Conservation (phyloP, 2,329 filamentous ascomycete species). For the Cryphonectria parasitica region DNA sequence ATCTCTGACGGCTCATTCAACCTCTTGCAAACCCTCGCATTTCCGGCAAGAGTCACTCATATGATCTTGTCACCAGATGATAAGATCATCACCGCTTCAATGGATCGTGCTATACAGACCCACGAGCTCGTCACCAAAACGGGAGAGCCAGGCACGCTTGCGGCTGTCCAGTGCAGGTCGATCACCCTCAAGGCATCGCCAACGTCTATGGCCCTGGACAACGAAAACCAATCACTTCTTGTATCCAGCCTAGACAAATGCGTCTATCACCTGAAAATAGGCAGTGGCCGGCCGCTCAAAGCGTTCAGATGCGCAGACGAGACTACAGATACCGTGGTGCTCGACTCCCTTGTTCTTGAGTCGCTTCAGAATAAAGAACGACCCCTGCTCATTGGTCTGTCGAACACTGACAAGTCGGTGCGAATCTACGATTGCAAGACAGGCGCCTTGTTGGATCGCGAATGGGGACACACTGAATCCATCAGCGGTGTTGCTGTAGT, state of each 20-base stretch:
- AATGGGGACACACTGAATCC: constrained; percentile 94
- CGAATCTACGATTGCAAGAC: constrained; percentile 81
- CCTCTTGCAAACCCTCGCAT: constrained; percentile 90
- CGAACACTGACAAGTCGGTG: constrained; percentile 94
- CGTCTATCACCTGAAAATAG: constrained; percentile 64
- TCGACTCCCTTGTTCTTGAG: constrained; percentile 75
- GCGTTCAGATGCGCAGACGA: constrained; percentile 85
- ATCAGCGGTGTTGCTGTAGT: constrained; percentile 83
- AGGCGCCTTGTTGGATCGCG: constrained; percentile 78
- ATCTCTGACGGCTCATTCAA: constrained; percentile 63
- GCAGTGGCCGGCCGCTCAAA: constrained; percentile 69
- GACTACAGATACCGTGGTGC: constrained; percentile 78
- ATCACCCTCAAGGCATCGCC: constrained; percentile 87
- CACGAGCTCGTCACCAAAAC: constrained; percentile 77
- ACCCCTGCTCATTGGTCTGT: constrained; percentile 80
- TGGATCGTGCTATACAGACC: constrained; percentile 85
- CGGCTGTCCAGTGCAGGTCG: constrained; percentile 76
- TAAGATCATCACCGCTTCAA: constrained; percentile 81
- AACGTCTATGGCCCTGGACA: constrained; percentile 76
- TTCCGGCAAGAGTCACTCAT: constrained; percentile 81
- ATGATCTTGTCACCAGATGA: constrained; percentile 74
- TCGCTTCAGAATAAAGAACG: constrained; percentile 56
- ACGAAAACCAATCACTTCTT: constrained; percentile 62
- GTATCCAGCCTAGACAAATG: constrained; percentile 65
- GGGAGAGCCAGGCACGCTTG: constrained; percentile 65